Evolutionary conservation across 2,329 filamentous ascomycete genomes (phyloP), one percentile per base, ranked within the genome.

Genomic region (Taxawa tesnikishii): DNA sequence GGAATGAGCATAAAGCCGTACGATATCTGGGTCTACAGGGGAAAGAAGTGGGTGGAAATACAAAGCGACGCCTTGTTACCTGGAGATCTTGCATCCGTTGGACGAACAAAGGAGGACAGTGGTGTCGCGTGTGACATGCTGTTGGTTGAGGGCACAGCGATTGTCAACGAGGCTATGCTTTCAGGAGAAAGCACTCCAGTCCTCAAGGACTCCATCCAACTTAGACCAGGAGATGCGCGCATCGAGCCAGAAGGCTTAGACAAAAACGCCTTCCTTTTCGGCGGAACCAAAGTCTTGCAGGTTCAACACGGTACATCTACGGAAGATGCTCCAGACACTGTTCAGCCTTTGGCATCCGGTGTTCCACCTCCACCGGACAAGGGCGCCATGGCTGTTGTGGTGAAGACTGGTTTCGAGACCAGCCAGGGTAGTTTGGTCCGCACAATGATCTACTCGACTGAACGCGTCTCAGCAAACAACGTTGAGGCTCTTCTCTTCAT

Each of bases 1-100:
- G 85, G 88, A 46, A 98, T 98, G 92, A 93, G 83, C 68, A 94
- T 98, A 63, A 94, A 98, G 67, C 92, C 90, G 9, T 96, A 96
- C 56, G 81, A 90, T 39, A 76, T 96, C 44, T 92, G 80, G 70
- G 90, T 88, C 6, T 93, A 82, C 62, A 75, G 92, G 37, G 67
- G 83, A 45, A 79, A 80, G 50, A 83, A 82, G 53, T 98, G 90
- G 90, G 70, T 72, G 45, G 82, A 94, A 60, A 73, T 85, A 31
- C 75, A 79, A 52, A 96, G 87, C 53, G 88, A 98, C 59, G 81
- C 83, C 53, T 75, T 98, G 34, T 69, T 98, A 6, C 90, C 90
- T 2, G 90, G 90, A 21, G 90, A 98, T 50, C 68, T 98, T 28
- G 85, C 88, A 29, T 96, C 88, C 8, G 87, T 92, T 15, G 79